Evolutionary conservation across 352 stramenopile species (phyloP).

Genomic region (Elongisporangium anandrum): DNA sequence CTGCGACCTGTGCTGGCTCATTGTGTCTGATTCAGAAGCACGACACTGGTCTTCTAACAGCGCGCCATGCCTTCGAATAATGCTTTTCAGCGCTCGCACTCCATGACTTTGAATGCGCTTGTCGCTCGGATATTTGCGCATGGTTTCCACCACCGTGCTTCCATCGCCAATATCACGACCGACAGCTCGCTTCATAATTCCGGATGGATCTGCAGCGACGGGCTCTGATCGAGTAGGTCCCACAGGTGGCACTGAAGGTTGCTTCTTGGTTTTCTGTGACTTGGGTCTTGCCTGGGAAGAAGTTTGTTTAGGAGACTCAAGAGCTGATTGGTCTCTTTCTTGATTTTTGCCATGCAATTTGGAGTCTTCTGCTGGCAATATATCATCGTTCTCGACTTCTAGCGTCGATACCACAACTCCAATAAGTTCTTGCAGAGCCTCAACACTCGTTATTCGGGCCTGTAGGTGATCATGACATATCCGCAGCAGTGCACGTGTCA

Average conservation of each 20-base stretch:
- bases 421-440: conserved; percentile 29
- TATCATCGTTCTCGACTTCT: conserved; percentile 4
- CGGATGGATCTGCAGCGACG: conserved; percentile 24
- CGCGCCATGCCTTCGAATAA: conserved; percentile 20
- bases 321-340: neutral
- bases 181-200: conserved; percentile 48
- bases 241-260: neutral
- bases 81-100: conserved; percentile 36
- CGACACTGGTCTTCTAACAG: neutral
- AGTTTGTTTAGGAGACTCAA: neutral
- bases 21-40: neutral
- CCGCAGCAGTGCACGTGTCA: conserved; percentile 27
- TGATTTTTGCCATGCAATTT: neutral
- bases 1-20: neutral
- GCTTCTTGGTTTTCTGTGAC: neutral
- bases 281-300: neutral
- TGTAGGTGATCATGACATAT: conserved; percentile 41
- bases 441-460: conserved; percentile 15
- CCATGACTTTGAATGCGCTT: conserved; percentile 40
- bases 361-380: neutral
- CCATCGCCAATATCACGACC: conserved; percentile 39
- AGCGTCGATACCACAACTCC: conserved; percentile 11
- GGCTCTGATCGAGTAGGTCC: neutral
- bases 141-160: conserved; percentile 31
- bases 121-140: conserved; percentile 42